Base-by-base conservation (phyloP, 306 rosid species). In the Cicer cuneatum region DNA sequence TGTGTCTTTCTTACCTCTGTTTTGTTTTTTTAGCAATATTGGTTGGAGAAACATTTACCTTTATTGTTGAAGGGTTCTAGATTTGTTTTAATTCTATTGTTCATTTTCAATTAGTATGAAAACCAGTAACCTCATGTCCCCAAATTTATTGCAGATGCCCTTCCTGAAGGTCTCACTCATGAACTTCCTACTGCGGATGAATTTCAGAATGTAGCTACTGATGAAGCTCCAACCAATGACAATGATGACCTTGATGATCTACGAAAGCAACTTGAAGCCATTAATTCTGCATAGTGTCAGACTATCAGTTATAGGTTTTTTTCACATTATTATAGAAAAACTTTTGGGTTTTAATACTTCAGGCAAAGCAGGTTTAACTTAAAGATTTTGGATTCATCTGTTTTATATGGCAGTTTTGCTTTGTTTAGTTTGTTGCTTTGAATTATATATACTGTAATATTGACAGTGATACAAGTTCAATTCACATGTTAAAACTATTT, bases 181-280 rank as follows among this genome's bases (percentile, higher is more conserved):
- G 99, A 92, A 82, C 95, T 94, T 66, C 99, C 98, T 58, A 84
- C 48, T 74, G 96, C 99, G 1, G 98, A 92, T 42, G 90, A 85
- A 75, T 78, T 72, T 58, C 81, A 71, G 12, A 79, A 85, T 66
- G 21, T 1, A 14, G 41, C 11, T 40, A 49, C 80, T 48, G 8
- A 69, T 21, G 90, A 78, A 66, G 66, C 88, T 2, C 69, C 89
- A 6, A 42, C 5, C 67, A 18, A 65, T 21, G 81, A 86, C 47
- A 57, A 65, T 45, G 97, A 94, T 56, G 99, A 90, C 86, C 89
- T 94, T 35, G 98, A 92, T 15, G 93, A 86, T 39, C 90, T 92
- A 21, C 83, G 88, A 49, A 89, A 76, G 80, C 98, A 92, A 70
- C 96, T 95, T 2, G 99, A 95, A 10, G 96, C 93, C 66, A 86